Conservation (phyloP, 2,329 filamentous ascomycete genomes). For the Emydomyces testavorans region DNA sequence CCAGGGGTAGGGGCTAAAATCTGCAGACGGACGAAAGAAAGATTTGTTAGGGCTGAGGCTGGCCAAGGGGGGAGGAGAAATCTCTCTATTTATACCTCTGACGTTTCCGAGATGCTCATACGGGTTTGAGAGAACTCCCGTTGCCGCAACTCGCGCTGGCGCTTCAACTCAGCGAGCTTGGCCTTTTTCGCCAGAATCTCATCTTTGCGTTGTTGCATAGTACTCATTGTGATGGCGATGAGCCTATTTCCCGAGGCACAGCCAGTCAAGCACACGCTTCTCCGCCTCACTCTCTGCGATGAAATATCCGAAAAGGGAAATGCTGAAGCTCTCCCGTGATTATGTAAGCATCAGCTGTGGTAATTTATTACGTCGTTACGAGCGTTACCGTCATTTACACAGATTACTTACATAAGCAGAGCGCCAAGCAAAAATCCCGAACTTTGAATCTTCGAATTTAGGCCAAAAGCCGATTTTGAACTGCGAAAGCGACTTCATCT, state of each 20-base stretch:
- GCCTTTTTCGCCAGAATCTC: conserved; percentile 95
- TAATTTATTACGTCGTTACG: background rate
- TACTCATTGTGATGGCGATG: conserved; percentile 1
- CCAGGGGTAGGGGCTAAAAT: conserved; percentile 48
- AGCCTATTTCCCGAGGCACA: background rate
- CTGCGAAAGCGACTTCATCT: conserved; percentile 1
- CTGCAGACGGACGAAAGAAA: conserved; percentile 4
- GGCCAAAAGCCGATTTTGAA: conserved; percentile 4
- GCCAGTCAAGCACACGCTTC: background rate
- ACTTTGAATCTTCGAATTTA: conserved; percentile 7
- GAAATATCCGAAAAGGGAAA: conserved; percentile 2
- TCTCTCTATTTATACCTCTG: conserved; percentile 53
- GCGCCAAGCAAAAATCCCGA: conserved; percentile 13
- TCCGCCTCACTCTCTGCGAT: background rate
- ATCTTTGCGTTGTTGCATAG: conserved; percentile 65
- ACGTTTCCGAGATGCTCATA: conserved; percentile 54
- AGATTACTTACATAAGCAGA: background rate
- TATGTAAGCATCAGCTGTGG: background rate
- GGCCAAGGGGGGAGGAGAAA: background rate
- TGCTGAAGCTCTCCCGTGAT: too few relatives aligned
- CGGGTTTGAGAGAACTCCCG: conserved; percentile 61
- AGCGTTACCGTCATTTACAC: background rate
- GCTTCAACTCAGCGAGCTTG: conserved; percentile 90
- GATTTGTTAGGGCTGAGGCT: background rate
- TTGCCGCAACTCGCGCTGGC: conserved; percentile 72